phyloP scores from a whole-genome alignment of 1,139 yeast genomes.

The Lodderomyces metapsilosis region DNA sequence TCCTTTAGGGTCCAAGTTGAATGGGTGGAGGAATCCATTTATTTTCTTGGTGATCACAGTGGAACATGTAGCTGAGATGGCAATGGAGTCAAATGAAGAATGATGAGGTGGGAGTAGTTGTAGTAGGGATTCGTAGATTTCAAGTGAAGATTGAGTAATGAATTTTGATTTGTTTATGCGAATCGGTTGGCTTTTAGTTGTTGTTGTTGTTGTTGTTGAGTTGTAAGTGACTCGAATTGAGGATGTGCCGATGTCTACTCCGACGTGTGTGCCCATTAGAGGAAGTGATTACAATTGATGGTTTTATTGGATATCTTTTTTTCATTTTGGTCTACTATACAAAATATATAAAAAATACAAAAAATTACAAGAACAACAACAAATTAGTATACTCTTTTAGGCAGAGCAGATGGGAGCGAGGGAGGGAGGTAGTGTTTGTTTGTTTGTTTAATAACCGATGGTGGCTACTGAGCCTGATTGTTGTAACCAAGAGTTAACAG shows the following conservation, averaged over 20 bases:
- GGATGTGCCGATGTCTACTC: constrained; percentile 57
- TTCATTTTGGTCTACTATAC: neutral
- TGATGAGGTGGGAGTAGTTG: constrained; percentile 8
- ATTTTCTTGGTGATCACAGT: constrained; percentile 38
- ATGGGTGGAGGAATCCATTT: constrained; percentile 23
- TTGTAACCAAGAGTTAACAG: constrained; percentile 57
- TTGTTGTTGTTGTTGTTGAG: no score
- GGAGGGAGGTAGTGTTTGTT: no score
- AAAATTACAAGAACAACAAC: neutral
- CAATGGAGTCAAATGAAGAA: constrained; percentile 14
- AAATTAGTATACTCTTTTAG: neutral
- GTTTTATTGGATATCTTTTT: neutral
- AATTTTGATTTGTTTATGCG: no score
- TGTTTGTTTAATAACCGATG: constrained; percentile 18
- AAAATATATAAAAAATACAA: neutral
- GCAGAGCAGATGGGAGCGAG: no score
- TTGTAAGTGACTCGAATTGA: constrained; percentile 34
- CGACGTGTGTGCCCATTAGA: constrained; percentile 21
- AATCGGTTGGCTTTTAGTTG: no score
- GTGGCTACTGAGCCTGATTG: constrained; percentile 43
- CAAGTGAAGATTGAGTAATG: constrained; percentile 44
- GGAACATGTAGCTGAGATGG: constrained; percentile 54
- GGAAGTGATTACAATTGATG: neutral
- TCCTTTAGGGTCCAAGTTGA: constrained; percentile 20
- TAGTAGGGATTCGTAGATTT: constrained; percentile 26